Evolutionary conservation across 2,329 filamentous ascomycete species (phyloP), one percentile per base, ranked within the genome.

Genomic region (Anthostomella pinea): DNA sequence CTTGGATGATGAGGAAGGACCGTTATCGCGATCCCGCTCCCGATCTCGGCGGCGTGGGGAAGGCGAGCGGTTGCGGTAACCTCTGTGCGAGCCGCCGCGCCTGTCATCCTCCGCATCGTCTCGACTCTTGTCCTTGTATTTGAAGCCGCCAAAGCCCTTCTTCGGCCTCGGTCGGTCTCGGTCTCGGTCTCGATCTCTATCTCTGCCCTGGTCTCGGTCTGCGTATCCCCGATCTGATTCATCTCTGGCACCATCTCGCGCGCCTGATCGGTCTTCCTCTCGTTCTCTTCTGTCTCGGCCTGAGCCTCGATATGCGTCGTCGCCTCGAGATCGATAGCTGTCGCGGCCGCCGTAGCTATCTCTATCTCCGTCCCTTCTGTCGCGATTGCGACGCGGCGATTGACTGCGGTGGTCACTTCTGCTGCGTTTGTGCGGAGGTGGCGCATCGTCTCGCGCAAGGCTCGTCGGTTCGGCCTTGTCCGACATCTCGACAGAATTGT

Each of bases 111-210:
- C 68, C 24, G 70, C 65, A 33, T 72, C 67, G 33, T 67, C 65
- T 19, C 65, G 62, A 24, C 72, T 67, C 51, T 69, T 73, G 35
- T 77, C 74, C 50, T 81, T 82, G 68, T 73, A 81, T 48, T 70
- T 71, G 49, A 81, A 77, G 8, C 76, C 75, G 4, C 73, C 70
- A 38, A 63, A 66, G 46, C 43, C 38, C 43, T 60, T 59, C 47
- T 55, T 58, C 17, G 54, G 53, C 7, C 54, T 46, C 2, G 56
- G 51, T 7, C 49, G 34, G 24, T 53, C 54, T 24, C 48, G 25
- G 24, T 45, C 44, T 17, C 39, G 33, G 15, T 39, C 18, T 34
- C 41, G 30, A 17, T 36, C 32, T 13, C 30, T 17, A 20, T 45
- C 43, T 39, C 39, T 41, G 14, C 38, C 38, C 26, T 45, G 38